These are phyloP conservation scores for Brettanomyces naardenensis DNA, from an alignment of 805 yeast species.

Conservation along the genomic window DNA sequence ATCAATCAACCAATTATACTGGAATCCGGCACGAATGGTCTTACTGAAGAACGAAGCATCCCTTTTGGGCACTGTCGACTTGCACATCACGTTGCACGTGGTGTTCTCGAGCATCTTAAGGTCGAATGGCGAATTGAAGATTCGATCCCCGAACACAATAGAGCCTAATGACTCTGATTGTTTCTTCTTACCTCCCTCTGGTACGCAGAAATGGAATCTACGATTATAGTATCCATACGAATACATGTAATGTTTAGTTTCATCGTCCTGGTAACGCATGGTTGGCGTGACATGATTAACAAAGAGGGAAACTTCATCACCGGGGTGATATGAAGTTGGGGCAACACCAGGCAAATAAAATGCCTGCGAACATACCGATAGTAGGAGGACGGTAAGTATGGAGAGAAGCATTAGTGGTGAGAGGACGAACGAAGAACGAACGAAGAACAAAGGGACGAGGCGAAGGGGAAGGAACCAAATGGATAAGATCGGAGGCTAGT, in stretches of 20 bases:
- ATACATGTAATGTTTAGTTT: conserved; percentile 49
- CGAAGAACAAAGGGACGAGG: neutral
- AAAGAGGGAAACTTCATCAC: conserved; percentile 64
- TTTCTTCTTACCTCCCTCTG: conserved; percentile 54
- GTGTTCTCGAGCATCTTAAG: conserved; percentile 69
- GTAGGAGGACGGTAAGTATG: neutral
- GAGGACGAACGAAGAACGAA: neutral
- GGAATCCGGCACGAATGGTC: conserved; percentile 74
- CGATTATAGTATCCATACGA: conserved; percentile 81
- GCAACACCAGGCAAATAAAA: conserved; percentile 96
- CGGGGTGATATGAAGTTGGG: conserved; percentile 76
- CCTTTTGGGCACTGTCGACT: conserved; percentile 45
- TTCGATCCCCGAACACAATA: conserved; percentile 90
- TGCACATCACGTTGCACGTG: conserved; percentile 64
- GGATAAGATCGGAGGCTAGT: neutral
- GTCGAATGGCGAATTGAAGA: conserved; percentile 85
- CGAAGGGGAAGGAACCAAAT: neutral
- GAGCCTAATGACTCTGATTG: conserved; percentile 91
- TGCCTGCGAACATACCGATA: conserved; percentile 8
- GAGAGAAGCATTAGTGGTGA: neutral
- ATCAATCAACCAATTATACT: conserved; percentile 88
- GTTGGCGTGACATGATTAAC: conserved; percentile 92
- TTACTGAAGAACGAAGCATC: conserved; percentile 74
- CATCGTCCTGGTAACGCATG: conserved; percentile 32
- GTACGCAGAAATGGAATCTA: conserved; percentile 77